Conservation (phyloP, 495 filamentous ascomycete species). For the Stereocaulon alpinum region DNA sequence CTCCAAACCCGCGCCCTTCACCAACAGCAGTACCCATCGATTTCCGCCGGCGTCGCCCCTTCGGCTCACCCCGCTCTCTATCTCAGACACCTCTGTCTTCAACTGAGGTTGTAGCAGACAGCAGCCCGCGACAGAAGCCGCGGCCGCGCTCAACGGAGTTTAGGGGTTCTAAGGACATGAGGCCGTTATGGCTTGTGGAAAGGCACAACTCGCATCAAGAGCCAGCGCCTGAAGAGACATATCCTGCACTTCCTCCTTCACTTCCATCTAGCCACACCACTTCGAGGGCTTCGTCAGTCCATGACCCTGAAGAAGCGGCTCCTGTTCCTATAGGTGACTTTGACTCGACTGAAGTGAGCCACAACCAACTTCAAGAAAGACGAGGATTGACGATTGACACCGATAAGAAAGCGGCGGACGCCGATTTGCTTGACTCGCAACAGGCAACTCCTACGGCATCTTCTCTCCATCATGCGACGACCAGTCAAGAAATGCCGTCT, state of each 20-base stretch:
- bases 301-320: conserved; percentile 25
- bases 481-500: not conserved
- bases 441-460: conserved; percentile 32
- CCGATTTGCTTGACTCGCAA: conserved; percentile 30
- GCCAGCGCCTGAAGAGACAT: conserved; percentile 27
- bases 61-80: conserved; percentile 28
- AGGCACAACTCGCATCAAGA: conserved; percentile 37
- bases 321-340: not conserved
- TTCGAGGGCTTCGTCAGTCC: conserved; percentile 35
- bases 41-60: conserved; percentile 37
- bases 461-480: conserved; percentile 12
- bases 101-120: conserved; percentile 22
- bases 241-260: conserved; percentile 42
- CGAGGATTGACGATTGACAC: not conserved
- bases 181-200: conserved; percentile 42
- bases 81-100: conserved; percentile 27
- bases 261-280: conserved; percentile 41
- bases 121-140: conserved; percentile 27
- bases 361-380: not conserved
- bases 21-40: conserved; percentile 42
- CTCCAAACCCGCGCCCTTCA: conserved; percentile 25
- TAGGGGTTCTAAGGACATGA: conserved; percentile 34
- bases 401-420: not conserved
- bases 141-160: conserved; percentile 40
- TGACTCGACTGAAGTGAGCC: not conserved